Evolutionary conservation across 2,329 filamentous ascomycete genomes (phyloP).

Genomic region (Escovopsis sp.): DNA sequence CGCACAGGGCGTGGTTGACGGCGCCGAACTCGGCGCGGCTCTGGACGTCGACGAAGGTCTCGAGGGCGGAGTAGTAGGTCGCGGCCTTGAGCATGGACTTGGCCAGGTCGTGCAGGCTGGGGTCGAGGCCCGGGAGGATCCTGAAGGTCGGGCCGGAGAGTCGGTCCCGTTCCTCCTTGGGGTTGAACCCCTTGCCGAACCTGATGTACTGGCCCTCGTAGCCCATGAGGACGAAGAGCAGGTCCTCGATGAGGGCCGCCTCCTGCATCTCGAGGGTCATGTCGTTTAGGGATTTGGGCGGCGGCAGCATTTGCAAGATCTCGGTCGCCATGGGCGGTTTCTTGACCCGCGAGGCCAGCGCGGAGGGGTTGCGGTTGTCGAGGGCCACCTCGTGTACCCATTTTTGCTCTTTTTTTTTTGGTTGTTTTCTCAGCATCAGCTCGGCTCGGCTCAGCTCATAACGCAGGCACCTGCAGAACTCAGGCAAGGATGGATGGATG

Average conservation of each 20-base stretch:
- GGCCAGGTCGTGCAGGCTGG: conserved; percentile 77
- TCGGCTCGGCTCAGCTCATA: too few relatives aligned
- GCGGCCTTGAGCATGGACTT: conserved; percentile 86
- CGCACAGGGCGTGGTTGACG: conserved; percentile 90
- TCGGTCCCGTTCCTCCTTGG: conserved; percentile 71
- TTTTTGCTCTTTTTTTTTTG: too few relatives aligned
- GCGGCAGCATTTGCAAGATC: conserved; percentile 34
- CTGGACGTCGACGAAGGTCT: conserved; percentile 88
- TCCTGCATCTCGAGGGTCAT: conserved; percentile 74
- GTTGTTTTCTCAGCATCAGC: background rate
- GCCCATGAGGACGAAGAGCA: conserved; percentile 94
- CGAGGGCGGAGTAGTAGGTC: conserved; percentile 80
- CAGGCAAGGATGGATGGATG: too few relatives aligned
- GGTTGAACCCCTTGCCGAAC: conserved; percentile 70
- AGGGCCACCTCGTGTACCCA: background rate
- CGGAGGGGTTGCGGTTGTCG: conserved; percentile 42
- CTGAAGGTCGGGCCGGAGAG: conserved; percentile 70
- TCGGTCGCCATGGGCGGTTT: conserved; percentile 60
- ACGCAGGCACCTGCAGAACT: too few relatives aligned
- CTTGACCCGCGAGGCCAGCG: conserved; percentile 51
- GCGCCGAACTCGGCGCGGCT: conserved; percentile 85
- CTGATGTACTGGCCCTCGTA: conserved; percentile 97
- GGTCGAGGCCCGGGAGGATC: conserved; percentile 72
- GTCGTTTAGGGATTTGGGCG: conserved; percentile 53
- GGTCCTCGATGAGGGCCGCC: conserved; percentile 71